Conservation (phyloP, 495 filamentous ascomycete species). For the Chaetomidium leptoderma region DNA sequence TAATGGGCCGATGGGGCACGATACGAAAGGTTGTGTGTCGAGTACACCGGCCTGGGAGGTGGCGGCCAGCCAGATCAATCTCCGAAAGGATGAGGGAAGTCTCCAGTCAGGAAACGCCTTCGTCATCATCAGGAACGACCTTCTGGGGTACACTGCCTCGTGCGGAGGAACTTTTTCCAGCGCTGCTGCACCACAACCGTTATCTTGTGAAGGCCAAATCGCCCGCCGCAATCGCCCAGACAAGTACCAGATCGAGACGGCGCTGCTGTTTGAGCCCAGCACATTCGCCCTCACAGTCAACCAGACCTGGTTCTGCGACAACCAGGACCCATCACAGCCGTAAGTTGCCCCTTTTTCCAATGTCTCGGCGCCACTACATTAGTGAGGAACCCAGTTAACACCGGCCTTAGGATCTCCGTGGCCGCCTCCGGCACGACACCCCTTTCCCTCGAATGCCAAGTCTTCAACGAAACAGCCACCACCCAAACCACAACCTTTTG, state of each 20-base stretch:
- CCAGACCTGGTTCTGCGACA: slow-evolving; percentile 28
- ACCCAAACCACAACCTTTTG: slow-evolving; percentile 14
- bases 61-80: slow-evolving; percentile 11
- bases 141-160: slow-evolving; percentile 12
- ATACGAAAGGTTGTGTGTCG: slow-evolving; percentile 24
- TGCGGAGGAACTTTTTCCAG: slow-evolving; percentile 9
- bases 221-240: background rate
- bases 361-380: background rate
- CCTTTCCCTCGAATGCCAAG: slow-evolving; percentile 14
- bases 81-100: background rate
- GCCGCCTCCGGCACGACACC: slow-evolving; percentile 10
- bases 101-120: slow-evolving; percentile 11
- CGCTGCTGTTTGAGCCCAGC: slow-evolving; percentile 3
- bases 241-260: slow-evolving; percentile 17
- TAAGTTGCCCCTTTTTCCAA: slow-evolving; percentile 1
- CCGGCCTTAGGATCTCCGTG: slow-evolving; percentile 10
- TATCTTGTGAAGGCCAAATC: slow-evolving; percentile 10
- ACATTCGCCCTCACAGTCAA: slow-evolving; percentile 15
- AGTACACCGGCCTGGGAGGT: slow-evolving; percentile 19
- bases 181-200: background rate
- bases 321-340: slow-evolving; percentile 18
- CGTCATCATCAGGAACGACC: slow-evolving; percentile 13
- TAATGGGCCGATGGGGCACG: slow-evolving; percentile 22
- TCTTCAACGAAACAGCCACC: background rate
- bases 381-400: too few species aligned